Evolutionary conservation across 768 basidiomycete genomes (phyloP), one percentile per base, ranked within the genome.

Genomic region (Postia placenta): DNA sequence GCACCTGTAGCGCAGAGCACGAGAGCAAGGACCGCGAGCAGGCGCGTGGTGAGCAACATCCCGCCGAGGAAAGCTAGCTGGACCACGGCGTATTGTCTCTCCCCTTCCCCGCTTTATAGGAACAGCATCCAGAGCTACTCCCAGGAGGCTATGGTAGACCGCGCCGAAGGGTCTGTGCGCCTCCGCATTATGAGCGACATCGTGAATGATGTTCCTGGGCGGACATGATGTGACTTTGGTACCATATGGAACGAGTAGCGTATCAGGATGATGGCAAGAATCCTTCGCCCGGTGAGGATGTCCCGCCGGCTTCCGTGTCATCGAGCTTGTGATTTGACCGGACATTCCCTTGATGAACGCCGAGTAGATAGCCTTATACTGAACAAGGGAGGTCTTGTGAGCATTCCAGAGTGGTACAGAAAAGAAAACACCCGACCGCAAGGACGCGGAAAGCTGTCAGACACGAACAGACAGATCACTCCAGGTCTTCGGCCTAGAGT

Each of bases 1-100:
- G 40, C 33, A 4, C 23, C 26, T 4, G 26, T 9, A 17, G 24
- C 42, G 28, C 3, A 35, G 9, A 35, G 24, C 2, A 19, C 26
- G n/a, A 42, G 38, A 27, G 47, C 38, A 14, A 40, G 14, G 9
- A 28, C 20, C 19, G 22, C 47, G 39, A 30, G 23, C 2, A 42
- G 17, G 39, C 47, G 47, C 11, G 40, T 42, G 24, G 26, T 12
- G 47, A 48, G 39, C 39, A 39, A 3, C 47, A 42, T 48, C 33
- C 35, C 26, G 45, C 22, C 15, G 26, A 30, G 17, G 43, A 27
- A 26, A 26, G 15, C 43, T 7, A 15, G 30, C 30, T 15, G 7
- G 30, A 33, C 7, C 30, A 7, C 7, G 9, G 15, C 7, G 30
- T 15, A 15, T 7, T 15, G 15, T 33, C 30, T 7, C 15, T 7